Evolutionary conservation across 2,329 filamentous ascomycete species (phyloP), one percentile per base, ranked within the genome.

Genomic region (Paramyrothecium sp.): DNA sequence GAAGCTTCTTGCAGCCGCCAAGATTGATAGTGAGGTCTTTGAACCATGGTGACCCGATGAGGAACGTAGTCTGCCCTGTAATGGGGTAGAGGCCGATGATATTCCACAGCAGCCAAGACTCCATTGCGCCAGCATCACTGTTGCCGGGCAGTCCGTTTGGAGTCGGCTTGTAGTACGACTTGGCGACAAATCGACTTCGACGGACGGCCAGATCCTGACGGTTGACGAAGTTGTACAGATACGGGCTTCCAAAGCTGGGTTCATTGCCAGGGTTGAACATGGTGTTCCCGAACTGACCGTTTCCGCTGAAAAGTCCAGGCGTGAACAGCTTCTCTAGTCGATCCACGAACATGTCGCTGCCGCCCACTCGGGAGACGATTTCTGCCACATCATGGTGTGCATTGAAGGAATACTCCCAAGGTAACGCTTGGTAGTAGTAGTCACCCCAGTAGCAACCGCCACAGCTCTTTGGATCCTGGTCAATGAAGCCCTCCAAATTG

Each of bases 51-150:
- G 83, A 84, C 3, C 82, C 82, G 54, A 90, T 77, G 17, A 90
- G 74, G 67, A 89, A 90, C 1, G 84, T 88, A 0, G 85, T 85
- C 74, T 90, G 87, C 0, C 86, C 87, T 0, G 86, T 88, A 60
- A 90, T 74, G 2, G 87, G 88, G 62, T 89, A 89, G 26, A 90
- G 72, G 2, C 87, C 87, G 41, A 89, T 79, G 80, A 89, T 88
- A 60, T 83, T 84, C 84, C 88, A 90, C 10, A 89, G 71, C 3
- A 89, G 70, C 83, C 86, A 89, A 8, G 82, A 85, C 67, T 91
- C 86, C 87, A 91, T 90, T 16, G 88, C 86, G 7, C 89, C 89
- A 2, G 86, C 87, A 68, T 91, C 89, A 49, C 82, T 86, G 69
- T 91, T 90, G 0, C 89, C 89, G 0, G 88, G 88, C 1, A 91